Percentiles rank a stretch among this genome's conserved stretches.
phyloP scores from a whole-genome alignment of 352 stramenopile genomes.

The Phytophthora hybrid region DNA sequence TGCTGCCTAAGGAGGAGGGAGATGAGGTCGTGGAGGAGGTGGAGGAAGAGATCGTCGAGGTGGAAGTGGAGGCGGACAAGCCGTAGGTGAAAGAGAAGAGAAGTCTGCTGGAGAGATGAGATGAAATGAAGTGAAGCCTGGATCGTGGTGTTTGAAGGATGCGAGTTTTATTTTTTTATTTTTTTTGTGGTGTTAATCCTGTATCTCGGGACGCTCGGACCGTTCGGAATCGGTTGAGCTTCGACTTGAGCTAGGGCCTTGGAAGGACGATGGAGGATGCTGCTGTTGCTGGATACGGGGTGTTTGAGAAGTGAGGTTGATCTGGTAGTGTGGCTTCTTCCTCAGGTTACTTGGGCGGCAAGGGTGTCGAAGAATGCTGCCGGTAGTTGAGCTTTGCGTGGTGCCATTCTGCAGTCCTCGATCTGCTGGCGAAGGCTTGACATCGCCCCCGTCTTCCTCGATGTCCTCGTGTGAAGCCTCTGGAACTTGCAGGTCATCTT shows the following conservation, averaged over 20 bases:
- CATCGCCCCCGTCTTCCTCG: slow-evolving; percentile 4
- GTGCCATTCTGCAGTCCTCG: neutral
- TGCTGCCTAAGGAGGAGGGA: slow-evolving; percentile 40
- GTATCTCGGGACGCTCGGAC: slow-evolving; percentile 25
- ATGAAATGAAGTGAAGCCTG: slow-evolving; percentile 13
- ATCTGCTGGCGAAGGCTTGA: neutral
- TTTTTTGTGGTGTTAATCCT: slow-evolving; percentile 17
- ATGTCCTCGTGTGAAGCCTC: slow-evolving; percentile 22
- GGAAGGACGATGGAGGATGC: slow-evolving; percentile 1
- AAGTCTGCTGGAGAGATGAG: neutral
- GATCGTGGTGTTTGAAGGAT: neutral
- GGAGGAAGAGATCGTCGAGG: slow-evolving; percentile 25
- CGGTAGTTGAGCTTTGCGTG: slow-evolving; percentile 25
- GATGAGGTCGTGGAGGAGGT: slow-evolving; percentile 18
- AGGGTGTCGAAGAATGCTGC: slow-evolving; percentile 37
- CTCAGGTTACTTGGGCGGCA: slow-evolving; percentile 44
- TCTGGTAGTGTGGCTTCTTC: slow-evolving; percentile 55
- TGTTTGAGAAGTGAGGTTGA: slow-evolving; percentile 48
- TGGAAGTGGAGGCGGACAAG: slow-evolving; percentile 36
- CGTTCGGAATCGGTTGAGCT: slow-evolving; percentile 21
- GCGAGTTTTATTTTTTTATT: neutral
- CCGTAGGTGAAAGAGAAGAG: slow-evolving; percentile 1
- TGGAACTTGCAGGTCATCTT: slow-evolving; percentile 62
- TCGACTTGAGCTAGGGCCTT: slow-evolving; percentile 8
- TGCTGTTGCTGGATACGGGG: slow-evolving; percentile 27